Percentiles rank a stretch among this genome's conserved stretches.
Conservation (phyloP, 257 asterid genomes). For the Orobanche coerulescens region DNA sequence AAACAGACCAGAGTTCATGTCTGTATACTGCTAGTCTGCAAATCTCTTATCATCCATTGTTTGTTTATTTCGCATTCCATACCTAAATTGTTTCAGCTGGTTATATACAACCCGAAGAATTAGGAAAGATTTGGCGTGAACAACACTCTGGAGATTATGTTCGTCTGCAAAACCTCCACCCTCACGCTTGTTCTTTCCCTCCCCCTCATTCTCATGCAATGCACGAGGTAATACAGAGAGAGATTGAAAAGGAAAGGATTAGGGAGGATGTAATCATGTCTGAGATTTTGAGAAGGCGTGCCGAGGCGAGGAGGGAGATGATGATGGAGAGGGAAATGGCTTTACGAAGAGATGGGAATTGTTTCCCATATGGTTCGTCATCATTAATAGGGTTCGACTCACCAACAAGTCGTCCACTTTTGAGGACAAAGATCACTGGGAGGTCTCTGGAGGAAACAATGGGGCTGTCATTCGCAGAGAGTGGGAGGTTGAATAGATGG, state of each 20-base stretch:
- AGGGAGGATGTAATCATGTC: constrained; percentile 47
- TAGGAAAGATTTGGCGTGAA: constrained; percentile 1
- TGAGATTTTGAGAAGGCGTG: constrained; percentile 42
- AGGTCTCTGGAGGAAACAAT: no score
- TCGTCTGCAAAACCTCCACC: background rate
- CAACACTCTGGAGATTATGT: background rate
- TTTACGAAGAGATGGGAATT: constrained; percentile 18
- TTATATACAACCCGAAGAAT: constrained; percentile 26
- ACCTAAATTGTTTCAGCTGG: constrained; percentile 33
- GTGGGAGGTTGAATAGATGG: constrained; percentile 3
- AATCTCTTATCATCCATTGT: background rate
- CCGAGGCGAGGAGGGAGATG: constrained; percentile 55
- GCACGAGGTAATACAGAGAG: constrained; percentile 29
- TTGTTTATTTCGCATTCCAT: background rate
- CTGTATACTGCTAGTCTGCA: background rate
- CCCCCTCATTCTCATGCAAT: constrained; percentile 18
- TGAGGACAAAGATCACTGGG: constrained; percentile 19
- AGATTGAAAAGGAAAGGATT: constrained; percentile 45
- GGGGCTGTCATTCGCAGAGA: constrained; percentile 25
- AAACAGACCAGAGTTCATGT: background rate
- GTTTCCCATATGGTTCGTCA: constrained; percentile 23
- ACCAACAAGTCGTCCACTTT: constrained; percentile 18
- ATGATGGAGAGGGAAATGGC: constrained; percentile 42
- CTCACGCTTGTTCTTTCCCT: background rate
- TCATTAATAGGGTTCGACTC: constrained; percentile 18